Evolutionary conservation across 495 filamentous ascomycete genomes (phyloP).

Genomic region (Aspergillus carlsbadensis): DNA sequence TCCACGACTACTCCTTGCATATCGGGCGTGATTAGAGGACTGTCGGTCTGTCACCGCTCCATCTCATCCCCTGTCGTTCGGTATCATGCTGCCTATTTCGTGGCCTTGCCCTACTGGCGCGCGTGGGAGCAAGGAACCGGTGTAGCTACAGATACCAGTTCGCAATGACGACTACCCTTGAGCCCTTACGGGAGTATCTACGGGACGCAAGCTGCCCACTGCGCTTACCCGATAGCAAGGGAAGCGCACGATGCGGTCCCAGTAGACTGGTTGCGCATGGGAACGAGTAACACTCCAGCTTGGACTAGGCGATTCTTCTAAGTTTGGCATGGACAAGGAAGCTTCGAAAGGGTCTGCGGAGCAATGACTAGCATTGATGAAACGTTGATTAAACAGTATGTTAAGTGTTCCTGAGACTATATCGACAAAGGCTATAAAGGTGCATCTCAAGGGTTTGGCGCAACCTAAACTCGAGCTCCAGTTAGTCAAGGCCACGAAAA

Average conservation of each 20-base stretch:
- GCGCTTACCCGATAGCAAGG: background rate
- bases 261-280: background rate
- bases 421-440: background rate
- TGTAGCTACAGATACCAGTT: background rate
- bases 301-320: background rate
- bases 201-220: background rate
- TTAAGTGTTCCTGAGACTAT: background rate
- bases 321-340: background rate
- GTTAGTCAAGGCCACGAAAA: slow-evolving; percentile 12
- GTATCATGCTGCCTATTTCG: background rate
- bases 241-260: background rate
- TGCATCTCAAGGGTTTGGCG: background rate
- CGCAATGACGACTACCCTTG: background rate
- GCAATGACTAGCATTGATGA: background rate
- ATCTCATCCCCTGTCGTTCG: background rate
- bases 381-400: background rate
- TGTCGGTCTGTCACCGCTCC: background rate
- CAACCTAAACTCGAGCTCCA: slow-evolving; percentile 12
- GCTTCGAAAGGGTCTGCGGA: background rate
- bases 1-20: background rate
- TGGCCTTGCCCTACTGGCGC: background rate
- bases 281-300: background rate
- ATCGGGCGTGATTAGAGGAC: background rate
- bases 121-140: background rate
- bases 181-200: background rate